Percentiles rank a stretch among this genome's conserved stretches.
These are phyloP conservation scores for Bertia moriformis DNA, from an alignment of 2,329 filamentous ascomycete species.

Conservation along the genomic window DNA sequence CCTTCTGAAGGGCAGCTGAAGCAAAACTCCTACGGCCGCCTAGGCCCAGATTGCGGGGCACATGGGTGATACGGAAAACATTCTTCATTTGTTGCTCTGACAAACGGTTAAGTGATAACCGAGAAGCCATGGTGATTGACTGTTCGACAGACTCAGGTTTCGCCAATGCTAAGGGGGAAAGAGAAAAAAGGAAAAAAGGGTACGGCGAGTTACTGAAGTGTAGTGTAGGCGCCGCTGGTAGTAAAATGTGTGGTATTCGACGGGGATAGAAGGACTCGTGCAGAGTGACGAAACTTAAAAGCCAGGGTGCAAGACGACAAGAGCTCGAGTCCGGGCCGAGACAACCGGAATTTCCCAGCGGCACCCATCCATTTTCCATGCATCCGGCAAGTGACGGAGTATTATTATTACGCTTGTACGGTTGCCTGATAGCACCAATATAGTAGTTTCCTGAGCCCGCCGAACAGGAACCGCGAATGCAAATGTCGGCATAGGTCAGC, in stretches of 20 bases:
- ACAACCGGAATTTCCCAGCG: slow-evolving; percentile 12
- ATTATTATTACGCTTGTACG: slow-evolving; percentile 14
- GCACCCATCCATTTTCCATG: slow-evolving; percentile 6
- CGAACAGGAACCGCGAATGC: too few relatives aligned
- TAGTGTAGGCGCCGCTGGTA: too few relatives aligned
- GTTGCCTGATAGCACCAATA: slow-evolving; percentile 6
- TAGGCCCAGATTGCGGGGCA: not conserved
- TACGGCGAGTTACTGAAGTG: too few relatives aligned
- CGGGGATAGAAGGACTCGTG: too few relatives aligned
- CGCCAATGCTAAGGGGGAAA: too few relatives aligned
- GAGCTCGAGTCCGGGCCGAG: slow-evolving; percentile 9
- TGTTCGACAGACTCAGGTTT: too few relatives aligned
- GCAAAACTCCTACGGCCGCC: not conserved
- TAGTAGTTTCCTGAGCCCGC: slow-evolving; percentile 11
- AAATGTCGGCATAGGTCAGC: too few relatives aligned
- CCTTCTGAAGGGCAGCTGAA: not conserved
- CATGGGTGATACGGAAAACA: slow-evolving; percentile 6
- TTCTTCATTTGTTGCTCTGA: slow-evolving; percentile 14
- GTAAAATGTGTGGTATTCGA: too few relatives aligned
- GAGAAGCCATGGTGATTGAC: slow-evolving; percentile 19
- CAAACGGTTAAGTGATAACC: slow-evolving; percentile 18
- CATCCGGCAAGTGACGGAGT: slow-evolving; percentile 8
- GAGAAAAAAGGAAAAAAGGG: too few relatives aligned
- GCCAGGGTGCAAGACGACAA: slow-evolving; percentile 5
- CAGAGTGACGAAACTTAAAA: slow-evolving; percentile 7